Percentiles rank a stretch among this genome's conserved stretches.
Conservation (phyloP, 176 grass and related monocot genomes). For the Raddia distichophylla region DNA sequence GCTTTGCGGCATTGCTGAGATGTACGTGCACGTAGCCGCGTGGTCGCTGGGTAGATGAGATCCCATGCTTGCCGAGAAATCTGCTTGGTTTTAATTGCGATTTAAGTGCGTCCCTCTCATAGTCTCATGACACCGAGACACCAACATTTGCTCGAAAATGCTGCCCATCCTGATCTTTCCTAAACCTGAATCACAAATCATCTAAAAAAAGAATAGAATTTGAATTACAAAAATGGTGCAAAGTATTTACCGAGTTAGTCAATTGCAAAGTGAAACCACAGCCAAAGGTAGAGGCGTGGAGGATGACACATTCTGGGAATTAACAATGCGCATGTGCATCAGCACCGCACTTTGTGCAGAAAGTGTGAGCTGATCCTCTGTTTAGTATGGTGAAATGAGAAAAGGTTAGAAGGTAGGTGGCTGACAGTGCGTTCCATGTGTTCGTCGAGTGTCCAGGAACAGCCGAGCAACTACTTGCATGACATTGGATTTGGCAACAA, state of each 20-base stretch:
- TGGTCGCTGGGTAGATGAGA: conserved; percentile 27
- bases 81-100: not conserved
- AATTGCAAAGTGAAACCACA: not conserved
- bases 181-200: not conserved
- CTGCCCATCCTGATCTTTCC: not conserved
- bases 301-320: not conserved
- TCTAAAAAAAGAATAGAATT: too few relatives aligned
- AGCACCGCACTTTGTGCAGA: not conserved
- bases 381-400: not conserved
- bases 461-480: not conserved
- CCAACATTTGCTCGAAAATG: not conserved
- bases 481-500: not conserved
- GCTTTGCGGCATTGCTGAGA: not conserved
- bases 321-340: not conserved
- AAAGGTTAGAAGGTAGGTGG: not conserved
- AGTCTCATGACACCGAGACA: not conserved
- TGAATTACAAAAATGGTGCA: too few relatives aligned
- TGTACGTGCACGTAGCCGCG: not conserved
- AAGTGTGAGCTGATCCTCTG: conserved; percentile 8
- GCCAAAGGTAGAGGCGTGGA: not conserved
- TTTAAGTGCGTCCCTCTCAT: not conserved
- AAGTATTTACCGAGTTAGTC: too few relatives aligned
- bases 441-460: not conserved
- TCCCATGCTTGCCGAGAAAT: not conserved
- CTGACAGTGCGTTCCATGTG: conserved; percentile 11